Evolutionary conservation across 805 yeast species (phyloP).

Genomic region (Kurtzmaniella cleridarum): DNA sequence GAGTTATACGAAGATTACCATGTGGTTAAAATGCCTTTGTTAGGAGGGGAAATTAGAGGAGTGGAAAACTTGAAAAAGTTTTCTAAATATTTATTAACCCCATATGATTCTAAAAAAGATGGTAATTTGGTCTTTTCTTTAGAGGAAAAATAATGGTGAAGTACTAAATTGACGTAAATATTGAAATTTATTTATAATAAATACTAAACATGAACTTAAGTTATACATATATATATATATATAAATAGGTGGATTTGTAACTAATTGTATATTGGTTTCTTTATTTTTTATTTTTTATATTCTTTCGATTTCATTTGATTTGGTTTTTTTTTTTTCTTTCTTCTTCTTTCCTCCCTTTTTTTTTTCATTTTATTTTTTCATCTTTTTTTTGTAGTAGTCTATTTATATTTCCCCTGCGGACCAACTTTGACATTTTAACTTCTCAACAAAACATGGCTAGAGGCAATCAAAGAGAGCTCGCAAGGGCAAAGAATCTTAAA

Average conservation of each 20-base stretch:
- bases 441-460: conserved; percentile 59
- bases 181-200: too few relatives aligned
- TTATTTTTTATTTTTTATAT: too few relatives aligned
- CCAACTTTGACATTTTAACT: not conserved
- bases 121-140: conserved; percentile 47
- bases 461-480: conserved; percentile 95
- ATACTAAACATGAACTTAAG: too few relatives aligned
- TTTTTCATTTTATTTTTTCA: too few relatives aligned
- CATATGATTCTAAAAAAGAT: conserved; percentile 67
- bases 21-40: conserved; percentile 88
- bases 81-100: conserved; percentile 72
- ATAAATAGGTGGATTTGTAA: too few relatives aligned
- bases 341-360: too few relatives aligned
- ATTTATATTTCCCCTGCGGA: too few relatives aligned
- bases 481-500: conserved; percentile 82
- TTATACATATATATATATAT: too few relatives aligned
- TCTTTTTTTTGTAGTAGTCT: too few relatives aligned
- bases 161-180: not conserved
- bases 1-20: conserved; percentile 97
- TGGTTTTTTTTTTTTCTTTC: too few relatives aligned
- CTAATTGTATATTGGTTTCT: too few relatives aligned
- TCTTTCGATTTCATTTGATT: too few relatives aligned
- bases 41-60: conserved; percentile 95
- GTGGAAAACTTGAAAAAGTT: conserved; percentile 77
- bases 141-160: conserved; percentile 36